Conservation (phyloP, 495 filamentous ascomycete species). For the Monascus purpureus region DNA sequence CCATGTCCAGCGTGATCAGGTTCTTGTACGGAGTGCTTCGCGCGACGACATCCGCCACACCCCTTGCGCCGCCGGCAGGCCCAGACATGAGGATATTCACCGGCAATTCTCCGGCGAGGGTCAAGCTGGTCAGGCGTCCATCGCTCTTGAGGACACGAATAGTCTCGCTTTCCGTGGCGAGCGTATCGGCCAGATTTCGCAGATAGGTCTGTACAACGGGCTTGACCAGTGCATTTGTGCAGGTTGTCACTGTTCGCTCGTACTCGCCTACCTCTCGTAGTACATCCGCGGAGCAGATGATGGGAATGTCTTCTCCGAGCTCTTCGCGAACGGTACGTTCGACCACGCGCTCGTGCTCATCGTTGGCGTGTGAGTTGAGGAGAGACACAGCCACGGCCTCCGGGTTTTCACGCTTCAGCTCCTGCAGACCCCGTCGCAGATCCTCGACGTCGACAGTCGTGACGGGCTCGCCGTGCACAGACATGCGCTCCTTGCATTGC, state of each 20-base stretch:
- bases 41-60: slow-evolving; percentile 31
- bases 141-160: slow-evolving; percentile 37
- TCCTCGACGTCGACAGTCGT: slow-evolving; percentile 22
- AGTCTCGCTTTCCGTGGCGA: slow-evolving; percentile 23
- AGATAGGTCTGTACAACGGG: slow-evolving; percentile 34
- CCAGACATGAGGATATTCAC: slow-evolving; percentile 37
- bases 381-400: slow-evolving; percentile 34
- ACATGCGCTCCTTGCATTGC: slow-evolving; percentile 33
- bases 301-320: slow-evolving; percentile 19
- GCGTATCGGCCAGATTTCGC: slow-evolving; percentile 18
- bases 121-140: slow-evolving; percentile 30
- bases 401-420: slow-evolving; percentile 18
- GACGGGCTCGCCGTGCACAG: slow-evolving; percentile 27
- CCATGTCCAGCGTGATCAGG: slow-evolving; percentile 38
- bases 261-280: slow-evolving; percentile 37
- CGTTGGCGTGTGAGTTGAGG: slow-evolving; percentile 34
- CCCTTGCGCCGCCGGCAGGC: slow-evolving; percentile 33
- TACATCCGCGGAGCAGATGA: slow-evolving; percentile 33
- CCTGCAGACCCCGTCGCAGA: slow-evolving; percentile 16
- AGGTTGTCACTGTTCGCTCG: slow-evolving; percentile 36
- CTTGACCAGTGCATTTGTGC: slow-evolving; percentile 36
- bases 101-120: slow-evolving; percentile 28
- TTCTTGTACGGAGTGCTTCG: slow-evolving; percentile 33
- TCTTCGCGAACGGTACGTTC: slow-evolving; percentile 20
- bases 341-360: slow-evolving; percentile 24